Base-by-base conservation (phyloP, 2,329 filamentous ascomycete genomes). In the Colletotrichum caudatum region DNA sequence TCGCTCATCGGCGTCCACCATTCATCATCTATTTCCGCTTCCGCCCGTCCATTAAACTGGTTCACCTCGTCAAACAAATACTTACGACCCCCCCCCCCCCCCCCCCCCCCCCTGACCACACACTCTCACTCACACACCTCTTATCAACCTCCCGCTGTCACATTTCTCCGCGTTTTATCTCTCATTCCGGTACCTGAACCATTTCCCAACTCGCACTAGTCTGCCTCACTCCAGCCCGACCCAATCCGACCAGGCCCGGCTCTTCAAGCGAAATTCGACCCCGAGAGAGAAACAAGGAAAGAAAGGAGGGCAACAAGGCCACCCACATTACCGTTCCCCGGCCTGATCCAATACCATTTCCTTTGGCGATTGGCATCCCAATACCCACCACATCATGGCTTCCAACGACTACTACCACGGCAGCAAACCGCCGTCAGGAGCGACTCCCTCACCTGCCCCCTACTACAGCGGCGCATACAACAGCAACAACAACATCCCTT, bases 381-480 rank as follows among this genome's bases (percentile, higher is more conserved):
- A 50, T 41, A 56, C 50, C 57, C 64, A 56, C 44, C 73, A 66
- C 71, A 84, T 64, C 76, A 91, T 92, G 90, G 87, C 89, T 56
- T 84, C 88, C 74, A 87, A 90, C 82, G 88, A 92, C 76, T 93
- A 93, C 82, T 93, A 93, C 75, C 75, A 81, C 71, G 77, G 76
- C 81, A 84, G 86, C 75, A 78, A 81, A 71, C 80, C 76, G 76
- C 77, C 78, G 73, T 78, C 80, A 73, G 77, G 80, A 76, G 77
- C 77, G 77, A 77, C 76, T 76, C 75, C 81, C 74, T 78, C 82
- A 78, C 75, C 83, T 73, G 78, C 83, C 71, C 81, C 85, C 69
- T 84, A 86, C 76, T 81, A 82, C 69, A 79, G 78, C 65, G 79
- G 78, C 69, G 74, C 77, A 29, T 75, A 70, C 48, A 68, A 81